Base-by-base conservation (phyloP, 179 eudicot genomes). In the Silene noctiflora region DNA sequence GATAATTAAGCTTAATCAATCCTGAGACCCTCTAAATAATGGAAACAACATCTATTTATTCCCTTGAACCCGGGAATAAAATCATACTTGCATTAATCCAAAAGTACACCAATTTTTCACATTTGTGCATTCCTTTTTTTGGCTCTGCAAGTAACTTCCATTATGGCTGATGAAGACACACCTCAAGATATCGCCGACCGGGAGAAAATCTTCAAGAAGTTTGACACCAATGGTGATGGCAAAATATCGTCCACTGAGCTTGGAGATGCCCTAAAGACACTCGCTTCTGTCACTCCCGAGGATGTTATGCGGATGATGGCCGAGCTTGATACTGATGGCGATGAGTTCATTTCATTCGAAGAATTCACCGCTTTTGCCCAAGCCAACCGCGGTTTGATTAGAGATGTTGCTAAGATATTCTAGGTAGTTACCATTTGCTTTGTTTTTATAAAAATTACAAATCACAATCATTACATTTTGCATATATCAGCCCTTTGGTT, bases 271-370 rank as follows among this genome's bases (percentile, higher is more conserved):
- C 85, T 89, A 22, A 83, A 85, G 74, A 46, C 79, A 13, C 82
- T 88, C 1, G 91, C 91, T 0, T 86, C 87, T 1, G 87, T 83
- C 22, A 76, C 91, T 0, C 22, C 87, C 0, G 91, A 89, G 1
- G 93, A 88, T 67, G 77, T 89, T 8, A 12, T 73, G 20, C 75
- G 83, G 46, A 83, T 89, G 88, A 88, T 89, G 93, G 84, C 68
- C 3, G 93, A 89, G 80, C 78, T 89, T n/a, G 93, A 89, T 59
- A 84, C 89, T 0, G 91, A 89, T 78, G 85, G 86, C 1, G 91
- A 89, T 77, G 90, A 91, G 20, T 86, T 65, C 85, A 86, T 89
- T 75, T 88, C 91, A 7, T 88, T 81, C 14, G 78, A 89, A 24
- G 93, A 89, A 81, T 88, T 88, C 80, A 85, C 86, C 0, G 84